A percentile compares a stretch with the other conserved stretches of the same genome.
Conservation (phyloP, 1,284 basidiomycete species). For the Rhodotorula glutinis region DNA sequence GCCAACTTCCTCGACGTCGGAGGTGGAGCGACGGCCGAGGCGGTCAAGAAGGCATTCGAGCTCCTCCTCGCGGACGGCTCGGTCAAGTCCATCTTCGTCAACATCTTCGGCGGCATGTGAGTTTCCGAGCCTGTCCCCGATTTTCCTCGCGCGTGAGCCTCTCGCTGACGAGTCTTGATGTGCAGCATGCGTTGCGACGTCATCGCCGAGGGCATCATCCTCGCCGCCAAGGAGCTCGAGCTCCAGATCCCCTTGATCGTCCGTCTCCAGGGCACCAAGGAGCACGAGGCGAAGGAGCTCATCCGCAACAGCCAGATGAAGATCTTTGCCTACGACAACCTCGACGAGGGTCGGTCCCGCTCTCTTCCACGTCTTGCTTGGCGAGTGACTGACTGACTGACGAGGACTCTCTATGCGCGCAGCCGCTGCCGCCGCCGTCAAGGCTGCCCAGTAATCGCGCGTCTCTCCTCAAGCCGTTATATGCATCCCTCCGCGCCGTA, state of each 20-base stretch:
- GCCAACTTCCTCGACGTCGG: conserved; percentile 99
- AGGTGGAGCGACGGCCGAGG: conserved; percentile 92
- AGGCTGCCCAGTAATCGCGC: conserved; percentile 56
- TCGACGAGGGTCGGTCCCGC: conserved; percentile 60
- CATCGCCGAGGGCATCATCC: conserved; percentile 77
- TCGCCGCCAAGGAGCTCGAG: conserved; percentile 86
- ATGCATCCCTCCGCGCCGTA: too few relatives aligned
- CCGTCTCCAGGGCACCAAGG: conserved; percentile 94
- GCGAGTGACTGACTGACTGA: background rate
- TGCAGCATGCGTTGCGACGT: conserved; percentile 93
- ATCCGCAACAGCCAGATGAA: conserved; percentile 59
- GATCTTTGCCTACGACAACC: conserved; percentile 82
- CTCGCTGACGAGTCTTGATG: background rate
- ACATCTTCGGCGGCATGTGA: conserved; percentile 53
- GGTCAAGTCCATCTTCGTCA: conserved; percentile 98
- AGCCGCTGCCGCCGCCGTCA: conserved; percentile 62
- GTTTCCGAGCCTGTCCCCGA: background rate
- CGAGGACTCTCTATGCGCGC: background rate
- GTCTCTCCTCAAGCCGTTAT: background rate
- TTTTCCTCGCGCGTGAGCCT: conserved; percentile 62
- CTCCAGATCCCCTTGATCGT: conserved; percentile 87
- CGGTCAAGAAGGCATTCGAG: conserved; percentile 99
- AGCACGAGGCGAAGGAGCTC: conserved; percentile 88
- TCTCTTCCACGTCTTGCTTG: background rate
- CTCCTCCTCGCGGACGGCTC: conserved; percentile 84